Conservation (phyloP, 768 basidiomycete genomes). For the Scleroderma bovista region DNA sequence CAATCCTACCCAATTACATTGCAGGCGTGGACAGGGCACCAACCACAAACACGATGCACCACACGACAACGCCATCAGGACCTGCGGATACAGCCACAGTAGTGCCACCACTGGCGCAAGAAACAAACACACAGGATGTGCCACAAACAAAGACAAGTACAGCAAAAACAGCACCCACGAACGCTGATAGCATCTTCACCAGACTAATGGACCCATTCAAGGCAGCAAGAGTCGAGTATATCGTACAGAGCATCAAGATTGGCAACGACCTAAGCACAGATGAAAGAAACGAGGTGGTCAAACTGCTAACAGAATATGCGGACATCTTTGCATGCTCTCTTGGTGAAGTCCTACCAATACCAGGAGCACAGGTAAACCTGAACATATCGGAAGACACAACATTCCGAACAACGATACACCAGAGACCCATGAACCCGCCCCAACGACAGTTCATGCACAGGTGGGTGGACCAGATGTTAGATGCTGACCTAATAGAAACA, state of each 20-base stretch:
- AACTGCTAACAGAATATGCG: conserved; percentile 26
- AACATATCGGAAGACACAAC: not conserved
- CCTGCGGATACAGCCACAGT: no score
- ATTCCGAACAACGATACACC: not conserved
- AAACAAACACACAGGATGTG: not conserved
- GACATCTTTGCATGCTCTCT: conserved; percentile 37
- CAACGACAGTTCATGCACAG: not conserved
- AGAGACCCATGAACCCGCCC: not conserved
- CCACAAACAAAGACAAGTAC: not conserved
- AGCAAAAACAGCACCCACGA: not conserved
- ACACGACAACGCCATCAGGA: not conserved
- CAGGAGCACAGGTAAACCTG: not conserved
- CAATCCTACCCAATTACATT: not conserved
- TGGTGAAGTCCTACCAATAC: conserved; percentile 31
- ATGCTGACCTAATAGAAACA: not conserved
- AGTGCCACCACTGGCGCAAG: not conserved
- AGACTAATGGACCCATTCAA: not conserved
- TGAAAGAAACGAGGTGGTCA: conserved; percentile 17
- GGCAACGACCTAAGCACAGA: conserved; percentile 25
- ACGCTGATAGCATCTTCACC: not conserved
- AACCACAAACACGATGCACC: not conserved
- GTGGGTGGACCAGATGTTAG: not conserved
- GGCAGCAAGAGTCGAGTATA: conserved; percentile 10
- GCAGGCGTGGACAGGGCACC: not conserved
- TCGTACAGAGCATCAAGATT: conserved; percentile 18